These are phyloP conservation scores for Mycocentrospora acerina DNA, from an alignment of 2,329 filamentous ascomycete species.

Conservation along the genomic window DNA sequence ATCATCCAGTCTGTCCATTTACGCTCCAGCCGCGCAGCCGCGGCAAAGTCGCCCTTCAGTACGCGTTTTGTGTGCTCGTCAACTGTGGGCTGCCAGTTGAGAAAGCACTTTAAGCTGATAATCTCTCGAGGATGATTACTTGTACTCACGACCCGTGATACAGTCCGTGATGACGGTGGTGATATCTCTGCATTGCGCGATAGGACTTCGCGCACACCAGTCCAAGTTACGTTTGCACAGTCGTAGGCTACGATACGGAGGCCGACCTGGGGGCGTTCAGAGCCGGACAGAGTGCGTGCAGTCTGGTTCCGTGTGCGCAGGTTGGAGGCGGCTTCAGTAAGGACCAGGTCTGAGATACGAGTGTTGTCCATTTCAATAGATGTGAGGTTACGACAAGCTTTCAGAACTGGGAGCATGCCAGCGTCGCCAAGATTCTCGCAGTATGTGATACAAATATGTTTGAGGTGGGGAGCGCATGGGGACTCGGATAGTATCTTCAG, in stretches of 20 bases:
- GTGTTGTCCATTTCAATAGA: slow-evolving; percentile 92
- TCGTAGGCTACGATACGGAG: slow-evolving; percentile 84
- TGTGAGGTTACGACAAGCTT: slow-evolving; percentile 67
- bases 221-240: slow-evolving; percentile 90
- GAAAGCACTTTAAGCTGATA: slow-evolving; percentile 88
- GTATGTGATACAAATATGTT: slow-evolving; percentile 85
- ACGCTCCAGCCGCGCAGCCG: slow-evolving; percentile 77
- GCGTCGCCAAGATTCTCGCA: slow-evolving; percentile 83
- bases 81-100: slow-evolving; percentile 92
- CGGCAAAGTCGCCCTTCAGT: slow-evolving; percentile 70
- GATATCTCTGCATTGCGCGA: slow-evolving; percentile 78
- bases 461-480: slow-evolving; percentile 69
- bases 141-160: slow-evolving; percentile 16
- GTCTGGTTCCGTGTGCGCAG: slow-evolving; percentile 65
- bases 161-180: slow-evolving; percentile 45
- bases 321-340: slow-evolving; percentile 82
- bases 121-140: slow-evolving; percentile 71
- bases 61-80: slow-evolving; percentile 91
- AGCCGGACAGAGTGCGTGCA: slow-evolving; percentile 33
- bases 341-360: slow-evolving; percentile 79
- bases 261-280: slow-evolving; percentile 52
- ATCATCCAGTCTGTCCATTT: slow-evolving; percentile 97
- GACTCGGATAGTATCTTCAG: slow-evolving; percentile 75
- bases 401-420: slow-evolving; percentile 81
- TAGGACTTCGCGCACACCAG: slow-evolving; percentile 82